These are phyloP conservation scores for Lepidium campestre DNA, from an alignment of 441 rosid species.

Conservation along the genomic window DNA sequence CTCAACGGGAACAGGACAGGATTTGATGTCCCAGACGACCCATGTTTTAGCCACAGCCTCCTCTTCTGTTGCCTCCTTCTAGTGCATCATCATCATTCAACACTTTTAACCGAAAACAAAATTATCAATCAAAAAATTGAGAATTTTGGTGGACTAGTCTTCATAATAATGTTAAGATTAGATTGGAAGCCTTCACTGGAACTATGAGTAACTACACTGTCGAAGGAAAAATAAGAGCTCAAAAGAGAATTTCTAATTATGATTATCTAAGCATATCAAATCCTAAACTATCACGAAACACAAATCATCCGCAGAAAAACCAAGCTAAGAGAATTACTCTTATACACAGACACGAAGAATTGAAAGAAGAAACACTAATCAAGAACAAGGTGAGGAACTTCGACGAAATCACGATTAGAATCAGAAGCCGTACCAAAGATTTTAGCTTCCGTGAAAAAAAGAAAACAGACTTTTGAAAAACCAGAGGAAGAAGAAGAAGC, in stretches of 20 bases:
- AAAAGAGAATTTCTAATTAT: background rate
- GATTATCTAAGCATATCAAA: background rate
- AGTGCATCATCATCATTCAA: no score
- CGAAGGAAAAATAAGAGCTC: background rate
- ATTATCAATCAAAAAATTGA: no score
- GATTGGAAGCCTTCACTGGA: background rate
- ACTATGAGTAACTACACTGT: background rate
- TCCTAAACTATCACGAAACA: slow-evolving; percentile 1
- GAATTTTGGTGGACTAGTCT: no score
- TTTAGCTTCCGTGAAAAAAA: background rate
- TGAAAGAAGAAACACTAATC: background rate
- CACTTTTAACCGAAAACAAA: no score
- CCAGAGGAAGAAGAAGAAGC: slow-evolving; percentile 14
- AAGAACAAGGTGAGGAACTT: background rate
- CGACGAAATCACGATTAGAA: background rate
- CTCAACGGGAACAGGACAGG: no score
- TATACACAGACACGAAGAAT: background rate
- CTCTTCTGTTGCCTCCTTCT: no score
- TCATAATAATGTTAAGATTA: no score
- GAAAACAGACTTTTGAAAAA: slow-evolving; percentile 4
- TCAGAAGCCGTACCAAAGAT: slow-evolving; percentile 6
- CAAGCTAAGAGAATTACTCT: background rate
- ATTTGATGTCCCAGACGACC: no score
- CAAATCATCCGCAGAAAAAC: background rate
- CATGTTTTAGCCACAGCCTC: no score